Percentiles rank a stretch among this genome's conserved stretches.
phyloP scores from a whole-genome alignment of 768 basidiomycete genomes.

The Tricholoma hemisulphureum region DNA sequence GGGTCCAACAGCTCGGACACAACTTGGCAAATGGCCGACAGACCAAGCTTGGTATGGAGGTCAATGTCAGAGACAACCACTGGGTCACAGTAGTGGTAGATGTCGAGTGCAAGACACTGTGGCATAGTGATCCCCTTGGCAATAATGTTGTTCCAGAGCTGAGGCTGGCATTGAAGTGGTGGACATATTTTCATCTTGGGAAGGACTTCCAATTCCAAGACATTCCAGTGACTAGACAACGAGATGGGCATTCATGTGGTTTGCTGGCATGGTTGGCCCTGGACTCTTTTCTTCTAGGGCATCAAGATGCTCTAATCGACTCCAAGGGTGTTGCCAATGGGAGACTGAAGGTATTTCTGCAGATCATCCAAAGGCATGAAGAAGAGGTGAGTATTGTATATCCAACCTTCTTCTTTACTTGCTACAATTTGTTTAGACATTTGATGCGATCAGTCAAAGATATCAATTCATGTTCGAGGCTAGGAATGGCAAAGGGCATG shows the following conservation, averaged over 20 bases:
- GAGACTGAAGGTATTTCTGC: no score
- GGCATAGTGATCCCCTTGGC: conserved; percentile 16
- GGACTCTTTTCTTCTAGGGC: neutral
- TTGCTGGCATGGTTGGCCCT: conserved; percentile 20
- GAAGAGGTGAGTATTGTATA: no score
- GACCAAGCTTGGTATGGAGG: no score
- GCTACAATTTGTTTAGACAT: no score
- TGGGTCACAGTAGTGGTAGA: conserved; percentile 18
- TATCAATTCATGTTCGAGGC: no score
- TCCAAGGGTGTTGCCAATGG: no score
- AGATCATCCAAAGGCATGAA: no score
- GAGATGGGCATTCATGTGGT: conserved; percentile 17
- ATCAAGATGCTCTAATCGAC: neutral
- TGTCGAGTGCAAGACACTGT: conserved; percentile 9
- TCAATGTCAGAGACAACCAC: conserved; percentile 10
- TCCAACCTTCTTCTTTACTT: no score
- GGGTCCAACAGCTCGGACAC: conserved; percentile 7
- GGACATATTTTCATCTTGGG: conserved; percentile 13
- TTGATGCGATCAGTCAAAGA: no score
- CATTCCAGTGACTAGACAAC: conserved; percentile 15
- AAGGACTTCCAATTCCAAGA: neutral
- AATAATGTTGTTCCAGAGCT: conserved; percentile 5
- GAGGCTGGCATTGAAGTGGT: conserved; percentile 15
- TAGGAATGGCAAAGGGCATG: no score
- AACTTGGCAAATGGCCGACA: neutral